These are phyloP conservation scores for Quercus mongolica DNA, from an alignment of 306 rosid species.

Conservation along the genomic window DNA sequence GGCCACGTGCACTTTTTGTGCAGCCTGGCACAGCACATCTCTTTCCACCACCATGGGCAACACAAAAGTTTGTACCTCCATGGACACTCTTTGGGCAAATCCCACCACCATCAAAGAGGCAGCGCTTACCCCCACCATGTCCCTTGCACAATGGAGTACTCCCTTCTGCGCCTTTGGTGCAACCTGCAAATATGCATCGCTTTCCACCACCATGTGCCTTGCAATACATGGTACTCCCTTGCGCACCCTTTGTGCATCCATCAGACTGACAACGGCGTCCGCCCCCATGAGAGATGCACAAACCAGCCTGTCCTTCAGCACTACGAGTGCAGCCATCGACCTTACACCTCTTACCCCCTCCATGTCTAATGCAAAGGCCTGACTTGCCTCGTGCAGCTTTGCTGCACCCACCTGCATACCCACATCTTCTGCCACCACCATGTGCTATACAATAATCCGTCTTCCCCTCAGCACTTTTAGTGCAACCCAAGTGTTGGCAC, in stretches of 20 bases:
- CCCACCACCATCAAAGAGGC: constrained; percentile 91
- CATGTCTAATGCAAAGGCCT: constrained; percentile 96
- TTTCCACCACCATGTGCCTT: constrained; percentile 99
- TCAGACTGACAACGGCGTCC: constrained; percentile 86
- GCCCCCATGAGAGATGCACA: constrained; percentile 97
- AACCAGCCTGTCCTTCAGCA: constrained; percentile 97
- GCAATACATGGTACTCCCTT: constrained; percentile 94
- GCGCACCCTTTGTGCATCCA: constrained; percentile 82
- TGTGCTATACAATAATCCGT: constrained; percentile 96
- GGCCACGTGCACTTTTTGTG: constrained; percentile 96
- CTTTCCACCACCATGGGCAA: constrained; percentile 99
- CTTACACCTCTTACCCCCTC: constrained; percentile 94
- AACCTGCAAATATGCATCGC: constrained; percentile 84
- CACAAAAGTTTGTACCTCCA: constrained; percentile 94
- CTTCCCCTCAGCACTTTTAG: constrained; percentile 99
- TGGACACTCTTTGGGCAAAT: constrained; percentile 97
- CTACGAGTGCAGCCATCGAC: constrained; percentile 79
- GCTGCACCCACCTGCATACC: constrained; percentile 63
- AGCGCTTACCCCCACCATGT: constrained; percentile 98
- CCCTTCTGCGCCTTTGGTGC: constrained; percentile 99
- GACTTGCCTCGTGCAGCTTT: constrained; percentile 98
- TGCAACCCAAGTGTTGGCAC: constrained; percentile 87
- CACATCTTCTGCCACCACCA: constrained; percentile 92
- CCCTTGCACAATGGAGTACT: constrained; percentile 99
- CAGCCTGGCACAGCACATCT: constrained; percentile 86